Conservation (phyloP, 1,284 basidiomycete genomes). For the Ganoderma lucidum region DNA sequence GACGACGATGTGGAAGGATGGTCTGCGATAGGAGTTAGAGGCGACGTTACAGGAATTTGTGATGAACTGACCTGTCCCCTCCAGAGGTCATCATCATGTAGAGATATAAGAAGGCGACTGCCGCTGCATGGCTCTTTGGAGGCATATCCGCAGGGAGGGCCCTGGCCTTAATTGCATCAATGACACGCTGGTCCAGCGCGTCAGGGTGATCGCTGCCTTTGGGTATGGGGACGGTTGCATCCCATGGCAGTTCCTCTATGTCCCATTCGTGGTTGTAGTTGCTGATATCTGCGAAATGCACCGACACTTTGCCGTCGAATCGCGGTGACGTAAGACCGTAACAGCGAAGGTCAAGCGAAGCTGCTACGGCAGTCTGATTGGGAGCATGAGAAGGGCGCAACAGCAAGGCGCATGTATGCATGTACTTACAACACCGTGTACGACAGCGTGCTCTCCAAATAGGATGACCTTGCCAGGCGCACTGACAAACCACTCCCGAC, state of each 20-base stretch:
- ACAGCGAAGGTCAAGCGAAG: slow-evolving; percentile 94
- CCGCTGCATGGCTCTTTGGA: slow-evolving; percentile 69
- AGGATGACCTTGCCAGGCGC: slow-evolving; percentile 98
- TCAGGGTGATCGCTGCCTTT: slow-evolving; percentile 67
- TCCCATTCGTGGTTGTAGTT: slow-evolving; percentile 86
- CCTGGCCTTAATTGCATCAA: slow-evolving; percentile 69
- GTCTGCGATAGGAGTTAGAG: slow-evolving; percentile 48
- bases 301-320: slow-evolving; percentile 76
- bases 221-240: slow-evolving; percentile 63
- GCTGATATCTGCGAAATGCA: slow-evolving; percentile 85
- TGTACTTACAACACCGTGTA: slow-evolving; percentile 91
- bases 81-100: slow-evolving; percentile 83
- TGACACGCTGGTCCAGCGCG: slow-evolving; percentile 72
- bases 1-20: slow-evolving; percentile 81
- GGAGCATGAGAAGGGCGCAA: not conserved
- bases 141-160: slow-evolving; percentile 56
- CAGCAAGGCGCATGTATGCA: slow-evolving; percentile 3
- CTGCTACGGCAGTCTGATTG: slow-evolving; percentile 89
- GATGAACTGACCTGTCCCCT: slow-evolving; percentile 58
- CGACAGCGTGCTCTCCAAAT: slow-evolving; percentile 99
- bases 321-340: slow-evolving; percentile 87
- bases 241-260: slow-evolving; percentile 88
- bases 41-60: not conserved
- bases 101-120: slow-evolving; percentile 91
- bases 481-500: slow-evolving; percentile 86